Evolutionary conservation across 768 basidiomycete genomes (phyloP), one percentile per base, ranked within the genome.

Genomic region (Hericium rajendrae): DNA sequence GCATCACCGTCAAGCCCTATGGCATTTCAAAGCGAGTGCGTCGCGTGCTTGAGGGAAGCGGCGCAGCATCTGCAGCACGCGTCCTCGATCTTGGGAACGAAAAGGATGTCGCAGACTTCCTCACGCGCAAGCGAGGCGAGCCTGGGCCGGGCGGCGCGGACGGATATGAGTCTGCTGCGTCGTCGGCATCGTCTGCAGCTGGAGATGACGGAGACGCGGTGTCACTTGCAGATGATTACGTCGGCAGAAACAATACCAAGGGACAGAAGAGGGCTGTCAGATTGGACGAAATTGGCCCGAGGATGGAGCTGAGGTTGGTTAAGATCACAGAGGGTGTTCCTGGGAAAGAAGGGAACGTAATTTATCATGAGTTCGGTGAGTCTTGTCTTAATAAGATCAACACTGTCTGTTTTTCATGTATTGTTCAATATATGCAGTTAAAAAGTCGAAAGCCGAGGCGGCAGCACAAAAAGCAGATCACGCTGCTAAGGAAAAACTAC

Each of bases 311-410:
- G 63, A 79, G 81, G 61, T 73, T 99, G 63, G 83, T 97, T 64
- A 99, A 99, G 76, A 93, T 99, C 57, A 82, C 85, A 16, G 95
- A 97, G 69, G 95, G 97, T 22, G 75, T 90, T 16, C 94, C 94
- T 4, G 97, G 94, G 13, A 94, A 86, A 64, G 92, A 95, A 70
- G 92, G 97, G 6, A 83, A 80, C 61, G 91, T 97, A 1, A 86
- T 99, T 41, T 97, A 88, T 74, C 97, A 99, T 68, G 86, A 91
- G 72, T 89, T 97, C 65, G 88, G 95, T 93, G 64, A 64, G 89
- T 51, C 9, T 32, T 55, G 53, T 56, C 55, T 37, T 22, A 49
- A 40, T 52, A 59, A 59, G 26, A 48, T 32, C 15, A 53, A 57
- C 12, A 58, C 54, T 46, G 15, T 46, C 4, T 57, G 2, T 3